Conservation (phyloP, 441 rosid species). For the California macrophylla region DNA sequence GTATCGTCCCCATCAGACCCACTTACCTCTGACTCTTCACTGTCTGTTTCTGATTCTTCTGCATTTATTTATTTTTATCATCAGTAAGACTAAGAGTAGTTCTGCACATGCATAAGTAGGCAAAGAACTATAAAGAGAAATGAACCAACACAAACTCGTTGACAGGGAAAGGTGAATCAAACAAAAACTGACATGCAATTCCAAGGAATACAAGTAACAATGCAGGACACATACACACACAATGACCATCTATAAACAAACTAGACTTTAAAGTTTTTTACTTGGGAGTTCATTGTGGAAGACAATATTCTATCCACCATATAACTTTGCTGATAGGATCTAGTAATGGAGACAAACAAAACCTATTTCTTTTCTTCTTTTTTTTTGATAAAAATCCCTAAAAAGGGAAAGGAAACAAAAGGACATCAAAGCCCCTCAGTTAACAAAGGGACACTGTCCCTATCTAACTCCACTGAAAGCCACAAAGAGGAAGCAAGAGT, state of each 20-base stretch:
- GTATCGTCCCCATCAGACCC: slow-evolving; percentile 72
- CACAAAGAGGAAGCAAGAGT: too few species aligned
- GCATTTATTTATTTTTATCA: slow-evolving; percentile 15
- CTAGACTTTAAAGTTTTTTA: background rate
- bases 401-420: too few species aligned
- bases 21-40: slow-evolving; percentile 66
- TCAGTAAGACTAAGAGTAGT: slow-evolving; percentile 11
- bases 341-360: background rate
- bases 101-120: background rate
- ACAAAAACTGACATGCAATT: background rate
- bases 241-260: background rate
- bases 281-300: background rate
- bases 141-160: background rate
- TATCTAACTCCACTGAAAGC: too few species aligned
- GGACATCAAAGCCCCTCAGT: too few species aligned
- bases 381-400: too few species aligned
- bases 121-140: background rate
- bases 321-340: background rate
- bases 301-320: background rate
- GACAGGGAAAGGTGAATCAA: background rate
- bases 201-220: background rate
- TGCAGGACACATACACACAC: background rate
- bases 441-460: too few species aligned
- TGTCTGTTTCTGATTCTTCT: slow-evolving; percentile 61
- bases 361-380: too few species aligned